Base-by-base conservation (phyloP, 2,329 filamentous ascomycete genomes). In the Cercospora sesami region DNA sequence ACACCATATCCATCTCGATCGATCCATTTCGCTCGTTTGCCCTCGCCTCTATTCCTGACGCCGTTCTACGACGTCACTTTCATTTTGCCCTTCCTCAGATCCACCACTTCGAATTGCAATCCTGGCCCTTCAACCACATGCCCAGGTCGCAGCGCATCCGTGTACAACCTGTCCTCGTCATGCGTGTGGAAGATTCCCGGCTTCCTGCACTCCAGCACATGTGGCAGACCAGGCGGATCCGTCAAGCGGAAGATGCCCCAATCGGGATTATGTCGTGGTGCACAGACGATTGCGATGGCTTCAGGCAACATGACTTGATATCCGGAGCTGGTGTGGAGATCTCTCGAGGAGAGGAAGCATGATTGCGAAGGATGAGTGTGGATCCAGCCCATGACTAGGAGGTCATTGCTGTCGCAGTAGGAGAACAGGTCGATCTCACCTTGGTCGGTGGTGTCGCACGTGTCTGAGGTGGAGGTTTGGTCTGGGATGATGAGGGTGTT, bases 251-350 rank as follows among this genome's bases (percentile, higher is more conserved):
- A 99, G 26, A 96, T 91, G 60, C 95, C 95, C 82, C 82, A 94
- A 88, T 89, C 91, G 55, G 91, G 91, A 39, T 85, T 84, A 75
- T 91, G 92, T 66, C 86, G 90, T 0, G 95, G 95, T 5, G 95
- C 92, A 81, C 95, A 99, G 45, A 99, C 95, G 75, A 99, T 96
- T 4, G 95, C 95, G 70, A 99, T 93, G 74, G 92, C 96, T 83
- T 99, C 95, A 0, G 93, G 90, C 81, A 98, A 87, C 93, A 97
- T 97, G 68, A 95, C 89, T 80, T 99, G 95, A 78, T 97, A 98
- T 10, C 93, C 93, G 3, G 90, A 90, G 77, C 97, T 94, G 0
- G 96, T 99, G 77, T 99, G 95, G 72, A 98, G 78, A 77, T 99
- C 95, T 60, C 94, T 85, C 60, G 91, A 95, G 78, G 93, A 97